Evolutionary conservation across 2,329 filamentous ascomycete genomes (phyloP), one percentile per base, ranked within the genome.

Genomic region (Pseudogymnoascus sp.): DNA sequence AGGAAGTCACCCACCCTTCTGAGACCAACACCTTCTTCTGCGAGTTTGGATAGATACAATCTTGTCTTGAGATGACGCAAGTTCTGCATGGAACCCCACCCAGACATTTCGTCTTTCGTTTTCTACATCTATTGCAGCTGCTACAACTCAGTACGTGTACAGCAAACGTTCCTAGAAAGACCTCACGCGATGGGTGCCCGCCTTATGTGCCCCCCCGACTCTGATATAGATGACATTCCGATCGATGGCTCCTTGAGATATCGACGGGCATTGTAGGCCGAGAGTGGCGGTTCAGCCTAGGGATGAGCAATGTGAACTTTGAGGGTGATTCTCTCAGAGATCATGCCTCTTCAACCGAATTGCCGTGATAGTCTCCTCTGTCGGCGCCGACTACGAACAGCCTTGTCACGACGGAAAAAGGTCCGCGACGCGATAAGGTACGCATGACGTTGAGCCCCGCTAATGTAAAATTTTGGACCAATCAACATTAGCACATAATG

Each of bases 121-220:
- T 67, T 56, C 65, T 65, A 59, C 69, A 70, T 18, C 63, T 62
- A 47, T 68, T 66, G 66, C 69, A 70, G 1, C 69, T 69, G 64
- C n/a, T 12, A 60, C 28, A n/a, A 38, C 42, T 28, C 12, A 47
- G 37, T 47, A 18, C 11, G 5, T 62, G 35, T 18, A 21, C 7
- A 23, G 16, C 18, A 40, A 5, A 23, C 25, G 47, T 31, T 56
- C 14, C 25, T 56, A 25, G 47, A 31, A 18, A 56, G 47, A 33
- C 25, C 47, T 56, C 47, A 56, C 47, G 47, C 47, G 25, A 56
- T 56, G 31, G 47, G 47, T 31, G 47, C 47, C 25, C 47, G 47
- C n/a, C 47, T 56, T 56, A 56, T 31, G 25, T 56, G 47, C 0
- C n/a, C 47, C 25, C 47, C 59, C 16, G 59, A 37, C 23, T 42